Percentiles rank a stretch among this genome's conserved stretches.
These are phyloP conservation scores for Vanilla planifolia DNA, from an alignment of 106 monocot genomes.

Conservation along the genomic window DNA sequence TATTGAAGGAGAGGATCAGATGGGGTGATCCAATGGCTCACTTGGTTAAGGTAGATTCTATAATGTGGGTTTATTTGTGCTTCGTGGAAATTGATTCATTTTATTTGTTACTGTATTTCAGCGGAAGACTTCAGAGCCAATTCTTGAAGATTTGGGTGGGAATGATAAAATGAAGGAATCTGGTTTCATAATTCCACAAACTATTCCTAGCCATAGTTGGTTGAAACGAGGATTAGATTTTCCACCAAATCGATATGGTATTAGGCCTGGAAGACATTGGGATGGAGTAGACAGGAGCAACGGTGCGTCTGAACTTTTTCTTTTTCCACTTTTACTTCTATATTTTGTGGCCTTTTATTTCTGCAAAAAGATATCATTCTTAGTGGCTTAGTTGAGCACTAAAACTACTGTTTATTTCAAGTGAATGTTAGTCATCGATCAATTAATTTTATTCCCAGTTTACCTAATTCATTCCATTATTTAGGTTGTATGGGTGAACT, in stretches of 20 bases:
- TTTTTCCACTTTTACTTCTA: too few relatives aligned
- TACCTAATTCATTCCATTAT: too few relatives aligned
- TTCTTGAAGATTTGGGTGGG: constrained; percentile 77
- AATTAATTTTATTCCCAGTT: too few relatives aligned
- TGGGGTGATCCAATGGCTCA: constrained; percentile 99
- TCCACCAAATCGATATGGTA: constrained; percentile 84
- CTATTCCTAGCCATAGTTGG: constrained; percentile 88
- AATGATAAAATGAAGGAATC: constrained; percentile 97
- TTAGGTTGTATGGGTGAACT: too few relatives aligned
- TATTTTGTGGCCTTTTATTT: too few relatives aligned
- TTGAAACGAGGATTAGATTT: constrained; percentile 83
- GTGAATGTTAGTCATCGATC: too few relatives aligned
- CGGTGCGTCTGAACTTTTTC: constrained; percentile 45
- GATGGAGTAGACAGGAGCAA: constrained; percentile 95
- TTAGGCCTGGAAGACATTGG: constrained; percentile 93
- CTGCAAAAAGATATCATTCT: too few relatives aligned
- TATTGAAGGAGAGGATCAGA: constrained; percentile 76
- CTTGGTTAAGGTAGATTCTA: constrained; percentile 67
- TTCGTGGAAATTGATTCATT: constrained; percentile 1
- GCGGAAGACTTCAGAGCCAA: constrained; percentile 37
- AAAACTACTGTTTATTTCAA: too few relatives aligned
- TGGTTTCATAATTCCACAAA: constrained; percentile 89
- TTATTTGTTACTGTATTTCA: constrained; percentile 17
- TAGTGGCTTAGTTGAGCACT: too few relatives aligned
- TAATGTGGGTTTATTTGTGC: not conserved